phyloP scores from a whole-genome alignment of 2,329 filamentous ascomycete species.

The Falciphora oryzae region DNA sequence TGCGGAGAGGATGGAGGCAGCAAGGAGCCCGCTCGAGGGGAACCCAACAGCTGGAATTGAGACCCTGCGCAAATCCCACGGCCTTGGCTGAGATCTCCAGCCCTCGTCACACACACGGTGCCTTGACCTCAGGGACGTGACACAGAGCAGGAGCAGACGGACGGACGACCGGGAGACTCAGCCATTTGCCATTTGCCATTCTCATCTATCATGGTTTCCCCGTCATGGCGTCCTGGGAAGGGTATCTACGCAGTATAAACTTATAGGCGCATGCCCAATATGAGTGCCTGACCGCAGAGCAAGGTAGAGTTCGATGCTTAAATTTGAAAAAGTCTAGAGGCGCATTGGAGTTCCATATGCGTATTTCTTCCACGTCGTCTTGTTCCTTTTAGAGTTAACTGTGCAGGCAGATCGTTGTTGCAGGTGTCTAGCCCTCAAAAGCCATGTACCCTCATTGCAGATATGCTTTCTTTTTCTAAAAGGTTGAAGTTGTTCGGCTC shows the following conservation, averaged over 20 bases:
- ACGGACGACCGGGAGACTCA: not conserved
- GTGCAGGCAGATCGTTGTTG: not conserved
- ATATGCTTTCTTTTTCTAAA: not conserved
- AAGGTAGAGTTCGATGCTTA: not conserved
- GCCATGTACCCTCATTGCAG: not conserved
- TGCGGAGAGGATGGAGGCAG: not conserved
- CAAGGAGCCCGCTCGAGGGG: too few species aligned
- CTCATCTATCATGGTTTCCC: not conserved
- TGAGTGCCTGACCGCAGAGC: not conserved
- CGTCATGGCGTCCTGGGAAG: not conserved
- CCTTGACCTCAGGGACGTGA: not conserved
- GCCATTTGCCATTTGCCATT: too few species aligned
- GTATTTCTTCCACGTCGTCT: not conserved
- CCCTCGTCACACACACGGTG: not conserved
- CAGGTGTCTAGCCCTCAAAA: too few species aligned
- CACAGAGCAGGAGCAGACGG: not conserved
- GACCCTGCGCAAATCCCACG: slow-evolving; percentile 11
- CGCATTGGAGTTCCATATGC: too few species aligned
- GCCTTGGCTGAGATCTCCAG: not conserved
- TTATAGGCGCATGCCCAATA: not conserved
- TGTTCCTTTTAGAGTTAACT: not conserved
- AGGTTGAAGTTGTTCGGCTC: too few species aligned
- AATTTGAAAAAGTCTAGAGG: not conserved
- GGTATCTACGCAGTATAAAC: not conserved
- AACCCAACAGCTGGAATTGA: not conserved